Conservation (phyloP, 1,284 basidiomycete genomes). For the Pholiota adiposa region DNA sequence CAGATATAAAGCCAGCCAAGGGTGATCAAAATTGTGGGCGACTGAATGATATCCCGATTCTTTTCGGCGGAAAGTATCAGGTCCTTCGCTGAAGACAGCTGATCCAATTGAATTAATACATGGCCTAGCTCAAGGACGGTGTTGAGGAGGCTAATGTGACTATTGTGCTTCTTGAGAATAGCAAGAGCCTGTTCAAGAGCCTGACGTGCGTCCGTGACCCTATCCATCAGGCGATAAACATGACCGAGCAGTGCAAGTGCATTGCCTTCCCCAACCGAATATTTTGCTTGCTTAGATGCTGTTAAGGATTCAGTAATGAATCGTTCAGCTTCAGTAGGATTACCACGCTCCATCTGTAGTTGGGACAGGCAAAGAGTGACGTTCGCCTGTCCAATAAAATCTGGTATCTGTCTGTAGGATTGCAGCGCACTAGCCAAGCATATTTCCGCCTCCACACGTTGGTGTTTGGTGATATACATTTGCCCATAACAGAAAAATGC, state of each 20-base stretch:
- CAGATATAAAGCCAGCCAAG: neutral
- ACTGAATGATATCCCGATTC: neutral
- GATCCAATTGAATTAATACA: neutral
- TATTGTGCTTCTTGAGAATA: neutral
- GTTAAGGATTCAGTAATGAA: neutral
- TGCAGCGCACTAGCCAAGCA: neutral
- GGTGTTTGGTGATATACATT: neutral
- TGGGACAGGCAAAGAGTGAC: neutral
- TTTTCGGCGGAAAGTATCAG: neutral
- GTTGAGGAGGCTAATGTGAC: neutral
- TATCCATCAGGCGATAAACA: neutral
- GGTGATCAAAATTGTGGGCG: neutral
- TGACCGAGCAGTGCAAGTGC: neutral
- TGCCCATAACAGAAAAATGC: neutral
- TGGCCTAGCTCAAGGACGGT: neutral
- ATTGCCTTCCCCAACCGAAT: neutral
- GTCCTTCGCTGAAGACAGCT: neutral
- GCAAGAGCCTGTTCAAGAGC: neutral
- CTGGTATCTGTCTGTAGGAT: neutral
- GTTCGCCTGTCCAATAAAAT: neutral
- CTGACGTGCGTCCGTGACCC: neutral
- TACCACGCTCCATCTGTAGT: neutral
- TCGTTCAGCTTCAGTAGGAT: neutral
- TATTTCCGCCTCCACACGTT: neutral
- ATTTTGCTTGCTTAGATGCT: neutral